These are phyloP conservation scores for Phytopythium aichiense DNA, from an alignment of 352 stramenopile genomes.

Conservation along the genomic window DNA sequence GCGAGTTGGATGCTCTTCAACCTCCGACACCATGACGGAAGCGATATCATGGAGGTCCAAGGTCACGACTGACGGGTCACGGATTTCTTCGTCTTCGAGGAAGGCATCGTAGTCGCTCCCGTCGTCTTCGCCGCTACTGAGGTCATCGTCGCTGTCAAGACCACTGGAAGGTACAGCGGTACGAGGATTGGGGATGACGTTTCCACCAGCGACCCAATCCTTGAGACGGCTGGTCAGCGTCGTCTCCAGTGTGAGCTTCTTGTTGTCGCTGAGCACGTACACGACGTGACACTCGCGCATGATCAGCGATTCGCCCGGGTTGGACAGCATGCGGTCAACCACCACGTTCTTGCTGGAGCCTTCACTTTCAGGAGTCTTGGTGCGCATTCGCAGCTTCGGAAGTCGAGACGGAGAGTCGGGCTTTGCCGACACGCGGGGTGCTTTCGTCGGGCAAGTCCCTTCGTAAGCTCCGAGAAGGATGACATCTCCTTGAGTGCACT, in stretches of 20 bases:
- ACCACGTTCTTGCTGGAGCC: neutral
- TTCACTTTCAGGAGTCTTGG: slow-evolving; percentile 11
- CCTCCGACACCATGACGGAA: neutral
- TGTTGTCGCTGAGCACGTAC: slow-evolving; percentile 68
- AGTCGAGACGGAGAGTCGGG: slow-evolving; percentile 4
- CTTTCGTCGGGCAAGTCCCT: neutral
- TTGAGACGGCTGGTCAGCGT: slow-evolving; percentile 40
- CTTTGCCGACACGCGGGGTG: neutral
- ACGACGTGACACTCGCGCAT: slow-evolving; percentile 45
- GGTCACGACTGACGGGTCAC: neutral
- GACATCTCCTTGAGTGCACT: slow-evolving; percentile 52
- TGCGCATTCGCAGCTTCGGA: slow-evolving; percentile 11
- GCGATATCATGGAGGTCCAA: neutral
- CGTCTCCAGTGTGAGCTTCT: slow-evolving; percentile 42
- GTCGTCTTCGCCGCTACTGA: neutral
- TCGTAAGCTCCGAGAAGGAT: slow-evolving; percentile 52
- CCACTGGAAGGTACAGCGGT: neutral
- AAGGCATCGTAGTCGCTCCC: neutral
- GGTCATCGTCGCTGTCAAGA: neutral
- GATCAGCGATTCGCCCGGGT: slow-evolving; percentile 40
- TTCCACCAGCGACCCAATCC: slow-evolving; percentile 35
- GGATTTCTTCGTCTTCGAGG: neutral
- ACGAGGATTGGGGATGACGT: slow-evolving; percentile 20
- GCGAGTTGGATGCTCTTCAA: neutral
- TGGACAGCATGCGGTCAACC: slow-evolving; percentile 32